Percentiles rank a stretch among this genome's conserved stretches.
Evolutionary conservation across 1,284 basidiomycete species (phyloP).

Genomic region (Taiwanofungus camphoratus): DNA sequence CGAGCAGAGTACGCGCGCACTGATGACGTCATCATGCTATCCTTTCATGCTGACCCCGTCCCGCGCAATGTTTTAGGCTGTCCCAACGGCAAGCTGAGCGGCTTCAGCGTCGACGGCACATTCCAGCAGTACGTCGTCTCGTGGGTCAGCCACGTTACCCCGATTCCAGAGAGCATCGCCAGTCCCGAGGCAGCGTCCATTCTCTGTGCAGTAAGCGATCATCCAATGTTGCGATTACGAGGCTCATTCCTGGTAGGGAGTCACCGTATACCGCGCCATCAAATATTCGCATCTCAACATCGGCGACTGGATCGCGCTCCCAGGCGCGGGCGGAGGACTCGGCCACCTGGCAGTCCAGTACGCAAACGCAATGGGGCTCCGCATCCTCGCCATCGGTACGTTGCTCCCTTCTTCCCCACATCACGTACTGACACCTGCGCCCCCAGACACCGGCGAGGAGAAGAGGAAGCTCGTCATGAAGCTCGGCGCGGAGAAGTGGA

Average conservation of each 20-base stretch:
- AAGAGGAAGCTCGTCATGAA: conserved; percentile 65
- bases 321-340: conserved; percentile 73
- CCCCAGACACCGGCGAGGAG: conserved; percentile 62
- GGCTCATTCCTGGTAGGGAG: conserved; percentile 38
- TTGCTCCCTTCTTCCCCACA: background rate
- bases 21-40: conserved; percentile 15
- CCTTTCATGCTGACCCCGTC: background rate
- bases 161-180: conserved; percentile 63
- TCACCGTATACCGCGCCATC: conserved; percentile 82
- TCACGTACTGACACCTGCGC: background rate
- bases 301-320: conserved; percentile 81
- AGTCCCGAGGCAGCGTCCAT: conserved; percentile 76
- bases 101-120: conserved; percentile 78
- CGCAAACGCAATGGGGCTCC: conserved; percentile 68
- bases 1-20: conserved; percentile 52
- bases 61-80: conserved; percentile 42
- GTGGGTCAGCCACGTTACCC: conserved; percentile 47
- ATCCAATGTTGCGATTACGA: background rate
- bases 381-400: conserved; percentile 72
- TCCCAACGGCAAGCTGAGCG: conserved; percentile 52
- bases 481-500: conserved; percentile 75
- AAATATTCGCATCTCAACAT: conserved; percentile 66
- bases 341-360: conserved; percentile 77
- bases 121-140: conserved; percentile 74
- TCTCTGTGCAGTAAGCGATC: conserved; percentile 63